phyloP scores from a whole-genome alignment of 2,329 filamentous ascomycete species.

The Incumbomyces lentus region DNA sequence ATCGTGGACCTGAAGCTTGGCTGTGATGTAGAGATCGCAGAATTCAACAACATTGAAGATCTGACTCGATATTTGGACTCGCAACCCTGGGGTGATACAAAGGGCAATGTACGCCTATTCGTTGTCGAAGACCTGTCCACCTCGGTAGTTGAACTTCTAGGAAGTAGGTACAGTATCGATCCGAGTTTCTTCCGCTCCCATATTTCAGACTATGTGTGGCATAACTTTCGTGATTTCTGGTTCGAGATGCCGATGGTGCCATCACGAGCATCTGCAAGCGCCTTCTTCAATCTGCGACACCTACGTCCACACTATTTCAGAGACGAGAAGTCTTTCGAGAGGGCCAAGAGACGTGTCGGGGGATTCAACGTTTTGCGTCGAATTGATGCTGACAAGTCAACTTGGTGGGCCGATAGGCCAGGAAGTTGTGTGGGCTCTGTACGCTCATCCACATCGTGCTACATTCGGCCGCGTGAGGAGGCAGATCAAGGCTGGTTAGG shows the following conservation, averaged over 20 bases:
- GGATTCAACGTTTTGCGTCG: not conserved
- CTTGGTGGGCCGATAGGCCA: not conserved
- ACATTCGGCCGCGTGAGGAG: not conserved
- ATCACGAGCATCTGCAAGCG: not conserved
- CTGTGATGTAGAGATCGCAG: not conserved
- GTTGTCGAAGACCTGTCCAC: slow-evolving; percentile 2
- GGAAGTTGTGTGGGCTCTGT: not conserved
- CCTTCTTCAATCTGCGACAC: not conserved
- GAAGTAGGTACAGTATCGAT: not conserved
- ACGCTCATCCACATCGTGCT: not conserved
- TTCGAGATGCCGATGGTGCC: slow-evolving; percentile 1
- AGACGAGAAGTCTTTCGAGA: not conserved
- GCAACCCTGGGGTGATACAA: not conserved
- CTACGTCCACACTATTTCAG: slow-evolving; percentile 1
- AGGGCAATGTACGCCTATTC: not conserved
- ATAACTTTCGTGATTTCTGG: not conserved
- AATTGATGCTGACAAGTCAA: not conserved
- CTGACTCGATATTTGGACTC: not conserved
- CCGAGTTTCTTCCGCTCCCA: not conserved
- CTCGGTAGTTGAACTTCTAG: not conserved
- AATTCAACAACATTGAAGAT: not conserved
- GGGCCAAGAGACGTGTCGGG: not conserved
- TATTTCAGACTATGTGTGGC: slow-evolving; percentile 1
- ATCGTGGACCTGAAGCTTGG: not conserved
- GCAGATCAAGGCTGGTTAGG: slow-evolving; percentile 2